Conservation (phyloP, 352 stramenopile species). For the Globisporangium emineosum region DNA sequence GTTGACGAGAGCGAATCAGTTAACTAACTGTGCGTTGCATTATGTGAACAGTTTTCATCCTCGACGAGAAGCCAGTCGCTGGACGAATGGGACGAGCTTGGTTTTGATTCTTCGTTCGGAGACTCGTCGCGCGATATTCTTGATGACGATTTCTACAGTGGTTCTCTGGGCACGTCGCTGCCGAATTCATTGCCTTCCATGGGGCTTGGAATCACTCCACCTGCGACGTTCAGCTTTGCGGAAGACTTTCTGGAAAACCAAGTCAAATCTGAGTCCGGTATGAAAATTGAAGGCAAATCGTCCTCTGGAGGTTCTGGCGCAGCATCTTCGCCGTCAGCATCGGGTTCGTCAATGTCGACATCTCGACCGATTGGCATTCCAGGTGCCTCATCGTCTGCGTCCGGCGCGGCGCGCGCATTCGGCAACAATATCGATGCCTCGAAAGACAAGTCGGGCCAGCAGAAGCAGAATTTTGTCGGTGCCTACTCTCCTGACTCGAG, state of each 20-base stretch:
- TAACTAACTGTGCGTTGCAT: constrained; percentile 1
- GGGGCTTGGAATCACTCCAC: constrained; percentile 80
- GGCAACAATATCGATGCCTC: constrained; percentile 25
- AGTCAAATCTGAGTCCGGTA: constrained; percentile 45
- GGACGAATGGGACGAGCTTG: constrained; percentile 84
- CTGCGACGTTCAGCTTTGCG: constrained; percentile 78
- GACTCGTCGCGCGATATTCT: constrained; percentile 77
- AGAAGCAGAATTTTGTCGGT: constrained; percentile 89
- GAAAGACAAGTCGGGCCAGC: constrained; percentile 47
- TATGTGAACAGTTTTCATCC: constrained; percentile 41
- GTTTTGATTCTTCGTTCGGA: constrained; percentile 80
- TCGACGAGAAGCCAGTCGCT: constrained; percentile 66
- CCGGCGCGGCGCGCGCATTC: constrained; percentile 36
- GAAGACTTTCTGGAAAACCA: constrained; percentile 84
- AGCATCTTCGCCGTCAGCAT: constrained; percentile 17
- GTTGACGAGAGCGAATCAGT: neutral
- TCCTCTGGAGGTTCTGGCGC: constrained; percentile 12
- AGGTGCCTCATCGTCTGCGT: constrained; percentile 35
- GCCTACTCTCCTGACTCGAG: constrained; percentile 94
- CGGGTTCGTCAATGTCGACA: constrained; percentile 43
- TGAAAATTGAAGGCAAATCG: constrained; percentile 39
- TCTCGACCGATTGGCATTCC: constrained; percentile 83
- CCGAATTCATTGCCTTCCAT: constrained; percentile 87
- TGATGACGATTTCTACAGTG: constrained; percentile 79
- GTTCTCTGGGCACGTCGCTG: constrained; percentile 78